Evolutionary conservation across 2,329 filamentous ascomycete species (phyloP), one percentile per base, ranked within the genome.

Genomic region (Hirsutella rhossiliensis): DNA sequence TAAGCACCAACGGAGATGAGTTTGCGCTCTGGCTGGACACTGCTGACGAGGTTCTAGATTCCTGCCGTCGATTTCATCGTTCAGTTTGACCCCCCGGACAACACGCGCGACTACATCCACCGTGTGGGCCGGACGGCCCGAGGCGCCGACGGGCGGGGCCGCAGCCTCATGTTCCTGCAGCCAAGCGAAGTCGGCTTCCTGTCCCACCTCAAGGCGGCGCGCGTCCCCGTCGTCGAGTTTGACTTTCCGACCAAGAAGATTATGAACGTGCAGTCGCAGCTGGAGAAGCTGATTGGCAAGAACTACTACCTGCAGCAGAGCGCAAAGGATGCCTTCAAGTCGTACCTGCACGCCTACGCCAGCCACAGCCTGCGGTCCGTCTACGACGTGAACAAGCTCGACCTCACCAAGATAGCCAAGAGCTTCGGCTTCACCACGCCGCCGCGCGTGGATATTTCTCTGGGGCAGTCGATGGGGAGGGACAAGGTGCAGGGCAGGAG

Each of bases 291-390:
- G 52, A 94, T 98, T 56, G 79, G 78, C 28, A 85, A 92, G 62
- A 97, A 98, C 66, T 97, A 97, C 71, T 96, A 96, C 64, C 75
- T 98, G 46, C 92, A 96, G 70, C 92, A 95, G 76, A 77, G 72
- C 54, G 80, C 80, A 48, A 83, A 82, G 66, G 79, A 82, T 49
- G 79, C 86, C 4, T 94, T 92, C 69, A 78, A 86, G 47, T 87
- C 85, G 18, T 98, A 98, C 62, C 75, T 98, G 20, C 88, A 97
- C 62, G 90, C 92, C 0, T 98, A 98, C 60, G 88, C 90, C 19
- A 88, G 82, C 46, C 92, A 71, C 58, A 69, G 67, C 46, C 61
- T 71, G 48, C 66, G 68, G 44, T 68, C 67, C 44, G 66, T 71
- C 17, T 94, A 90, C 57, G 84, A 94, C 57, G 82, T 94, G 47